Percentiles rank a stretch among this genome's conserved stretches.
These are phyloP conservation scores for Hypocrella siamensis DNA, from an alignment of 2,329 filamentous ascomycete genomes.

Conservation along the genomic window DNA sequence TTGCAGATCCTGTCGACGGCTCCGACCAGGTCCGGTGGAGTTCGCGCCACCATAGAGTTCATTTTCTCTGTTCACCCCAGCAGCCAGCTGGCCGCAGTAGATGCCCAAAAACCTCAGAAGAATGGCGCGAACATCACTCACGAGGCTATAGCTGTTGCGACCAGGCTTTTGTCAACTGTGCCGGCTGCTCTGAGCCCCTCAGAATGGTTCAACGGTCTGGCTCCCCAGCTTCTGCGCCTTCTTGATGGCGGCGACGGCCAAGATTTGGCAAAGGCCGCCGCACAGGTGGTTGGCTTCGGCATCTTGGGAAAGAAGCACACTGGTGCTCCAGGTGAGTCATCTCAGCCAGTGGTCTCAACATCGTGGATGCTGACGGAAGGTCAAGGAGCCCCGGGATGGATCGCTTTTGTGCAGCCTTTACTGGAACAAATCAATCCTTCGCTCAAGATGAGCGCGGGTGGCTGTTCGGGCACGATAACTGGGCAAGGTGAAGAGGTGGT, in stretches of 20 bases:
- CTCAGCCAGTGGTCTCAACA: too few species aligned
- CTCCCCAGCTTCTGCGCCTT: constrained; percentile 43
- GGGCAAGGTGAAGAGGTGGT: constrained; percentile 22
- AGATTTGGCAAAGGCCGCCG: constrained; percentile 19
- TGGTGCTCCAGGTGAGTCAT: constrained; percentile 41
- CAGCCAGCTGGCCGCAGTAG: constrained; percentile 22
- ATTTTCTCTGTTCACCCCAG: constrained; percentile 53
- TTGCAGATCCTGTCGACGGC: constrained; percentile 42
- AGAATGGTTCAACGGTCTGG: constrained; percentile 43
- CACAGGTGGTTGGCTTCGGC: constrained; percentile 33
- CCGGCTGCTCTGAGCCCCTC: constrained; percentile 37
- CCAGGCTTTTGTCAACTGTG: constrained; percentile 43
- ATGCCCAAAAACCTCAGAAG: constrained; percentile 30
- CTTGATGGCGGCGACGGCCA: constrained; percentile 36
- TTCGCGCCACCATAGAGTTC: constrained; percentile 54
- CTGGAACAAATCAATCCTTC: constrained; percentile 33
- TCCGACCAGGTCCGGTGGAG: constrained; percentile 46
- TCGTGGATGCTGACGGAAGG: background rate
- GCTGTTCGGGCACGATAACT: too few species aligned
- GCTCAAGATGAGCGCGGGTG: too few species aligned
- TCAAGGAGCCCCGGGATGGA: constrained; percentile 43
- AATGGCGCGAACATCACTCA: constrained; percentile 49
- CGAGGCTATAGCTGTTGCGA: constrained; percentile 49
- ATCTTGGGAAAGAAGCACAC: constrained; percentile 47
- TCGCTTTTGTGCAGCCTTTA: constrained; percentile 42